A percentile compares a stretch with the other conserved stretches of the same genome.
Conservation (phyloP, 257 asterid genomes). For the Ophiorrhiza pumila region DNA sequence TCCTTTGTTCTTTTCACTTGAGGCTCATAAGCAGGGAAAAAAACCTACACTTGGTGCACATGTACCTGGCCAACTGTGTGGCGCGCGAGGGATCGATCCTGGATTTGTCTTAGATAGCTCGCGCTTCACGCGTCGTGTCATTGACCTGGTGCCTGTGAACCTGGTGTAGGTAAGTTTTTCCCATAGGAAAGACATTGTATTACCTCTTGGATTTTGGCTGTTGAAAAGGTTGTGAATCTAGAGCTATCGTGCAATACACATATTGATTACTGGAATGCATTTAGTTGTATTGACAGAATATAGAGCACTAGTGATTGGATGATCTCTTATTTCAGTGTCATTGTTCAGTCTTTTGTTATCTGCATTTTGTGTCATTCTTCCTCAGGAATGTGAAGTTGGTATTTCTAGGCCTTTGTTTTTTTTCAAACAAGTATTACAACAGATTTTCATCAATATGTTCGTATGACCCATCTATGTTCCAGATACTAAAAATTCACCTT, state of each 20-base stretch:
- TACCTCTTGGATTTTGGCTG: background rate
- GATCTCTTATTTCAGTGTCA: background rate
- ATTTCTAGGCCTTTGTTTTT: background rate
- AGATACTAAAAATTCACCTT: conserved; percentile 14
- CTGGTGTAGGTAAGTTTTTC: conserved; percentile 25
- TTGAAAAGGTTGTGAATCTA: background rate
- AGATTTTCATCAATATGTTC: background rate
- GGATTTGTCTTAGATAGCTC: conserved; percentile 14
- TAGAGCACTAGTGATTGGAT: background rate
- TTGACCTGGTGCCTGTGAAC: conserved; percentile 31
- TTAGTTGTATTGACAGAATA: background rate
- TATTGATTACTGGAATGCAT: background rate
- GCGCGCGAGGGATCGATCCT: conserved; percentile 19
- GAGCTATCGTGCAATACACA: background rate
- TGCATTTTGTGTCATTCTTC: too few species aligned
- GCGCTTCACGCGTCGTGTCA: conserved; percentile 24
- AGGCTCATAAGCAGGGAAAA: conserved; percentile 18
- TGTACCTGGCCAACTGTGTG: conserved; percentile 29
- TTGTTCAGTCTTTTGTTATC: background rate
- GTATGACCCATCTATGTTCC: background rate
- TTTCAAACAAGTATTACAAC: background rate
- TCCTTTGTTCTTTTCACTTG: conserved; percentile 9
- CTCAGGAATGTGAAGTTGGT: background rate
- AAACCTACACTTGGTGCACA: conserved; percentile 25
- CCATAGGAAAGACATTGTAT: background rate